Evolutionary conservation across 108 stramenopile genomes (phyloP), one percentile per base, ranked within the genome.

Genomic region (Hondaea fermentalgiana): DNA sequence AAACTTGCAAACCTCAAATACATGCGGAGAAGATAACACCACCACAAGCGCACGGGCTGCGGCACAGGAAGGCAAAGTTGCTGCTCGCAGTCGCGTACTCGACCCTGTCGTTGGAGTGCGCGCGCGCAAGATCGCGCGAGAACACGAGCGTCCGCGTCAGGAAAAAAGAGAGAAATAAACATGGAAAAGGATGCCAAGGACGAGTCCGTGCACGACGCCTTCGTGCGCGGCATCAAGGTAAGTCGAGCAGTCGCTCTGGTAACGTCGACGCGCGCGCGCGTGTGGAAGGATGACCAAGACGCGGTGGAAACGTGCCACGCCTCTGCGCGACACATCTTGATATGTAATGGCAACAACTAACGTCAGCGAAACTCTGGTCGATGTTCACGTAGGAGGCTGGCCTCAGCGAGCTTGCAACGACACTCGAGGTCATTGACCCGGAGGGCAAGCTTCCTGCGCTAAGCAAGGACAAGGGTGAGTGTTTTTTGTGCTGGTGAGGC

Each of bases 191-290:
- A 8, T 16, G 64, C 14, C 43, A 45, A 83, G 28, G 76, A 53
- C 76, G 76, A 83, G 76, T 53, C 76, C 49, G 76, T 83, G 76
- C 76, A 83, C 23, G 76, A 47, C 49, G 76, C 45, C 12, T 83
- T 83, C 6, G 76, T 83, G 76, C 6, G 64, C 14, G 1, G 17
- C 25, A 28, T 69, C 42, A 69, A 69, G 64, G 64, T 69, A 17
- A 28, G 64, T 69, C 21, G 64, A 17, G 28, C 49, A 35, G 51
- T 3, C 16, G 49, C 14, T 47, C 17, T 83, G 44, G 4, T 1
- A n/a, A 8, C 23, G 1, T 43, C 14, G 45, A 6, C 16, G 76
- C 45, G 19, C 51, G 19, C 43, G 19, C 6, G 2, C 17, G 49
- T 16, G 6, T 6, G 28, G 1, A 23, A 4, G 19, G 2, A 53